Conservation (phyloP, 768 basidiomycete species). For the Amanita thiersii region DNA sequence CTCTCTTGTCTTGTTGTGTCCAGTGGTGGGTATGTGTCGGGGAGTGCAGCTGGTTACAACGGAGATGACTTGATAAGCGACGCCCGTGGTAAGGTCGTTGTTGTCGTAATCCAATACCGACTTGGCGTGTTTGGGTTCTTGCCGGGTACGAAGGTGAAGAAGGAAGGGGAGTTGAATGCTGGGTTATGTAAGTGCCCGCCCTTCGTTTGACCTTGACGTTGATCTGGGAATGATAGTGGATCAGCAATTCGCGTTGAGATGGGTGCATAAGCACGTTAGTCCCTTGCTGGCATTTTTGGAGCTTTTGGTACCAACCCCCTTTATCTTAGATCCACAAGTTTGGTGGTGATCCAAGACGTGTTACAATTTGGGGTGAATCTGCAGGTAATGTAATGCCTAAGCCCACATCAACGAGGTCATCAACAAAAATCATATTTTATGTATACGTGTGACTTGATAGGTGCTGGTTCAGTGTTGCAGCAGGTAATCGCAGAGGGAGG, state of each 20-base stretch:
- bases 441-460: slow-evolving; percentile 12
- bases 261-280: slow-evolving; percentile 33
- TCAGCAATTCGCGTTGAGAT: slow-evolving; percentile 32
- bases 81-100: slow-evolving; percentile 25
- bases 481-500: slow-evolving; percentile 39
- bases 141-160: slow-evolving; percentile 31
- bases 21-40: slow-evolving; percentile 25
- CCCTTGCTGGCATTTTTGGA: not conserved
- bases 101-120: slow-evolving; percentile 34
- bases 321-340: slow-evolving; percentile 27
- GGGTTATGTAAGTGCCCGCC: slow-evolving; percentile 31
- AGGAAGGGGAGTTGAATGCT: slow-evolving; percentile 35
- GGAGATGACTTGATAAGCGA: slow-evolving; percentile 29
- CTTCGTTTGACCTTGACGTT: not conserved
- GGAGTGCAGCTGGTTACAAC: slow-evolving; percentile 18
- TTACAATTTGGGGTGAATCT: slow-evolving; percentile 37
- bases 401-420: not conserved
- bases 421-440: not conserved
- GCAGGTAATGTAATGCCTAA: slow-evolving; percentile 25
- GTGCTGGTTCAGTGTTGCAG: slow-evolving; percentile 42
- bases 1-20: not conserved
- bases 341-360: slow-evolving; percentile 29
- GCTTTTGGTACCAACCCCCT: not conserved
- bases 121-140: slow-evolving; percentile 40
- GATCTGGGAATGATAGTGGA: slow-evolving; percentile 23